Percentiles rank a stretch among this genome's conserved stretches.
phyloP scores from a whole-genome alignment of 805 yeast genomes.

The Monosporozyma solicola region DNA sequence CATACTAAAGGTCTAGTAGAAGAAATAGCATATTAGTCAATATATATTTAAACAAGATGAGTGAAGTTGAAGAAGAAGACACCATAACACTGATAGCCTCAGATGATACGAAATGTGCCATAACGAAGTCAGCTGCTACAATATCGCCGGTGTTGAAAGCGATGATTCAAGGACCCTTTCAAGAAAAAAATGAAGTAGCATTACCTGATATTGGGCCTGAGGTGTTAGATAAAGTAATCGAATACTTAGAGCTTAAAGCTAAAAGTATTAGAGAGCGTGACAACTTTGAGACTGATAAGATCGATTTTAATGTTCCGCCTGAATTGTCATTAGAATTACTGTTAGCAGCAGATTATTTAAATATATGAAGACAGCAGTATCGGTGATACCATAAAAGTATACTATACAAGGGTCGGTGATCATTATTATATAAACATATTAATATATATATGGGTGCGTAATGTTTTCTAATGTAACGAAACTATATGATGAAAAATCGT shows the following conservation, averaged over 20 bases:
- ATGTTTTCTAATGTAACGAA: not conserved
- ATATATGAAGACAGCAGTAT: slow-evolving; percentile 9
- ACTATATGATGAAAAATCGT: no score
- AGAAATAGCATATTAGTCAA: not conserved
- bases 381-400: not conserved
- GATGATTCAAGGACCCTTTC: slow-evolving; percentile 48
- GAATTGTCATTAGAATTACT: slow-evolving; percentile 86
- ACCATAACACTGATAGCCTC: slow-evolving; percentile 59
- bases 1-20: not conserved
- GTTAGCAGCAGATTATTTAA: slow-evolving; percentile 79
- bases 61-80: not conserved
- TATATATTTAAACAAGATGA: not conserved
- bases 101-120: slow-evolving; percentile 55
- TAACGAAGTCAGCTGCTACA: slow-evolving; percentile 66
- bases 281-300: slow-evolving; percentile 35
- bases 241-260: slow-evolving; percentile 68
- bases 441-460: not conserved
- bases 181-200: slow-evolving; percentile 50
- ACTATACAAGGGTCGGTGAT: not conserved
- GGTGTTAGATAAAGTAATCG: slow-evolving; percentile 70
- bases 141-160: slow-evolving; percentile 56
- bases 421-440: not conserved
- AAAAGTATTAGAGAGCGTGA: slow-evolving; percentile 50
- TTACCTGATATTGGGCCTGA: slow-evolving; percentile 59
- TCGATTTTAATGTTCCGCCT: slow-evolving; percentile 84